Percentiles rank a stretch among this genome's conserved stretches.
Conservation (phyloP, 352 stramenopile species). For the Globisporangium nodosum region DNA sequence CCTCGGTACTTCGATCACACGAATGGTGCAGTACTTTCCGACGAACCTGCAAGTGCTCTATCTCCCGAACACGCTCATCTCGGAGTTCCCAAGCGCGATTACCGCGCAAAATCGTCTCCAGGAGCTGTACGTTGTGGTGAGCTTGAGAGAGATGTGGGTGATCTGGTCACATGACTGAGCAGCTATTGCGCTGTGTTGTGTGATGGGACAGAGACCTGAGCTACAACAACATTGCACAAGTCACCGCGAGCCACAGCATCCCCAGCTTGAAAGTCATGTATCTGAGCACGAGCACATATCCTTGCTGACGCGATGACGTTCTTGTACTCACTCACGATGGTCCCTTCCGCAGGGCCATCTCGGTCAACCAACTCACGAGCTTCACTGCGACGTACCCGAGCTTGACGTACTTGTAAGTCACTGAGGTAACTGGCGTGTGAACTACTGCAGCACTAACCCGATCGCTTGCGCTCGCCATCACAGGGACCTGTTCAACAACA, state of each 20-base stretch:
- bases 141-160: neutral
- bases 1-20: neutral
- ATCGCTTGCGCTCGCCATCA: neutral
- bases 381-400: neutral
- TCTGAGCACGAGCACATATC: neutral
- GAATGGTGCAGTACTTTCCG: neutral
- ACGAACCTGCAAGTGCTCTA: neutral
- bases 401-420: neutral
- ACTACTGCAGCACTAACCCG: too few relatives aligned
- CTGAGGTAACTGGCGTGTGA: neutral
- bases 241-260: neutral
- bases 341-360: neutral
- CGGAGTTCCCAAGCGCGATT: neutral
- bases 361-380: neutral
- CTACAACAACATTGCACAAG: neutral
- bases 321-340: too few relatives aligned
- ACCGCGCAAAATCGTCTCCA: neutral
- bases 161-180: neutral
- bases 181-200: neutral
- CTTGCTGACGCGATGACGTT: too few relatives aligned
- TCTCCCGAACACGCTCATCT: neutral
- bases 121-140: neutral
- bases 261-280: neutral
- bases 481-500: neutral
- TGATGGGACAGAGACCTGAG: neutral